phyloP scores from a whole-genome alignment of 129 eudicot species.

The Oenanthe sinensis region DNA sequence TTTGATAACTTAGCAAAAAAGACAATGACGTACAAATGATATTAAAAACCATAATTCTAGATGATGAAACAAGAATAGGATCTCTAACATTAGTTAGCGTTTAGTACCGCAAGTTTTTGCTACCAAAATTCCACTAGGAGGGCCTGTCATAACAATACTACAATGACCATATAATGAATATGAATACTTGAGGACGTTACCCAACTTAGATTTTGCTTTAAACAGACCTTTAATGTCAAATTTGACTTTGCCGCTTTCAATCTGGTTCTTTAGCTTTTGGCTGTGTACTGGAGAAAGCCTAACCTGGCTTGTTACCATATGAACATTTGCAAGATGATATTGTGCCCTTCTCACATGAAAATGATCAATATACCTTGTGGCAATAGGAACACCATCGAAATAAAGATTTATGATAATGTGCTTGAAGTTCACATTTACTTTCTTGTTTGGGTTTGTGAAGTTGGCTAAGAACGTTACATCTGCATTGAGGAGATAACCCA shows the following conservation, averaged over 20 bases:
- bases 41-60: neutral
- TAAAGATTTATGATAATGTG: constrained; percentile 52
- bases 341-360: constrained; percentile 36
- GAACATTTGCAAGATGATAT: constrained; percentile 42
- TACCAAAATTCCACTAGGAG: constrained; percentile 69
- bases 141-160: constrained; percentile 45
- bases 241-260: constrained; percentile 35
- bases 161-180: constrained; percentile 74
- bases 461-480: constrained; percentile 76
- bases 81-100: constrained; percentile 12
- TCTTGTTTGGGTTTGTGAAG: constrained; percentile 86
- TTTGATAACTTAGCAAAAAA: neutral
- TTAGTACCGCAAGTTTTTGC: constrained; percentile 53
- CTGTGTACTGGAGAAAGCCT: constrained; percentile 40
- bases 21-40: neutral
- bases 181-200: constrained; percentile 63
- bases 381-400: constrained; percentile 40
- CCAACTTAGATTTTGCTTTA: constrained; percentile 59
- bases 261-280: constrained; percentile 41
- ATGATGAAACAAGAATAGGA: neutral
- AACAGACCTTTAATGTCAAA: constrained; percentile 51
- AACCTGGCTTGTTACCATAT: constrained; percentile 70
- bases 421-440: constrained; percentile 57
- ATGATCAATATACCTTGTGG: constrained; percentile 62
- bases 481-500: constrained; percentile 80